Percentiles rank a stretch among this genome's conserved stretches.
Conservation (phyloP, 768 basidiomycete genomes). For the Wakefieldia striispora region DNA sequence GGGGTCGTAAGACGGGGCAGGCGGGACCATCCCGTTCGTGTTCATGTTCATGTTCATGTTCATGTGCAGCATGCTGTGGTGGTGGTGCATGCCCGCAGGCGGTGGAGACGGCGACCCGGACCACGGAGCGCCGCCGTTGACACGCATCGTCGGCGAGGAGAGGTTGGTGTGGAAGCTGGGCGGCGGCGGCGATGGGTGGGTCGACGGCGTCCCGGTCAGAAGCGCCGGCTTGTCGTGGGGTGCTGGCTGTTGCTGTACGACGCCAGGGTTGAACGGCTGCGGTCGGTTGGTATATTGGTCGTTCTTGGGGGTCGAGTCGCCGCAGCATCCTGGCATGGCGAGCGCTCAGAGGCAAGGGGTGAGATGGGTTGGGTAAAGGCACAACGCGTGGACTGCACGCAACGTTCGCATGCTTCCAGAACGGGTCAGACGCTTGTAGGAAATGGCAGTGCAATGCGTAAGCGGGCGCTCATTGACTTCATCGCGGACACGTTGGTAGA, state of each 20-base stretch:
- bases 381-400: not conserved
- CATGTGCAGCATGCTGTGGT: no score
- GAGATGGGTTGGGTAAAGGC: not conserved
- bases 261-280: conserved; percentile 26
- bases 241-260: conserved; percentile 54
- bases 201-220: conserved; percentile 31
- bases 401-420: not conserved
- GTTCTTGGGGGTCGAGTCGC: conserved; percentile 39
- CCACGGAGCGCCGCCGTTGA: conserved; percentile 12
- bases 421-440: conserved; percentile 8
- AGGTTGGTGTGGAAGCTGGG: conserved; percentile 29
- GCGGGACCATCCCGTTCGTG: no score
- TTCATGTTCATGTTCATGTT: no score
- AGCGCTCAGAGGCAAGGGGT: not conserved
- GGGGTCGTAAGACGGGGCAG: no score
- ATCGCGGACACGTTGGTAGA: no score
- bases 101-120: conserved; percentile 37
- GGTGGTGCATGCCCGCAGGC: conserved; percentile 5
- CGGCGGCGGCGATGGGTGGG: conserved; percentile 46
- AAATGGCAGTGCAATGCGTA: conserved; percentile 9
- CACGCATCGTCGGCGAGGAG: conserved; percentile 2
- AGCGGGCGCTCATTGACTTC: no score
- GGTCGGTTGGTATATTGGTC: conserved; percentile 35
- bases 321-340: conserved; percentile 63
- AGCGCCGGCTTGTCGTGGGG: conserved; percentile 44